Percentiles rank a stretch among this genome's conserved stretches.
Evolutionary conservation across 306 rosid genomes (phyloP).

Genomic region (Alnus rubra): DNA sequence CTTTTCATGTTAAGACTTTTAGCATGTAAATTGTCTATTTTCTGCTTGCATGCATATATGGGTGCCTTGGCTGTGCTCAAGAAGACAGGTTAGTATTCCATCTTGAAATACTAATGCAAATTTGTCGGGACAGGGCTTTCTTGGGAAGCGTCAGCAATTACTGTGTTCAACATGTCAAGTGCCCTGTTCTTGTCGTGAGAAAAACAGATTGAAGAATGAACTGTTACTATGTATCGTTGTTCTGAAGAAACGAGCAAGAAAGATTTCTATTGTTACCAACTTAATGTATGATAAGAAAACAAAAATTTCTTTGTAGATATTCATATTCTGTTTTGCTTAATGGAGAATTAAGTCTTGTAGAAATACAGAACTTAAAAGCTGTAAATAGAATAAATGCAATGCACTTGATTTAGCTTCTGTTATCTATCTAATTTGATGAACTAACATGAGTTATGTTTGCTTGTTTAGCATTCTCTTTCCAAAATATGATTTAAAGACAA

Average conservation of each 20-base stretch:
- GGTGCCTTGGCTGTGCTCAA: background rate
- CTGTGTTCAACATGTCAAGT: slow-evolving; percentile 40
- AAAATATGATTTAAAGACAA: too few relatives aligned
- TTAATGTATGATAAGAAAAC: too few relatives aligned
- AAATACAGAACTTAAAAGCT: background rate
- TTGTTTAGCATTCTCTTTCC: too few relatives aligned
- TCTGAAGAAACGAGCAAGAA: background rate
- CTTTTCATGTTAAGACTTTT: too few relatives aligned
- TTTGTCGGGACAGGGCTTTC: slow-evolving; percentile 35
- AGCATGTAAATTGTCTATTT: background rate
- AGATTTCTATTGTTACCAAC: background rate
- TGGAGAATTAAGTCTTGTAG: background rate
- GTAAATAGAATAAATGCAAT: too few relatives aligned
- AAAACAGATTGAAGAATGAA: background rate
- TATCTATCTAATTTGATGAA: background rate
- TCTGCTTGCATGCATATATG: background rate
- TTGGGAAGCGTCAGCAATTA: slow-evolving; percentile 47
- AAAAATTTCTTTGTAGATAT: background rate
- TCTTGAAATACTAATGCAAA: slow-evolving; percentile 2
- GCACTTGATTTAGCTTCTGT: background rate
- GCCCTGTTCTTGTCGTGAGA: slow-evolving; percentile 44
- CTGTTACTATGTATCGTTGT: background rate
- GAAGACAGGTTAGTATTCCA: background rate
- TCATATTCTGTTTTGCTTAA: background rate
- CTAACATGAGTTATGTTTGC: too few relatives aligned